Percentiles rank a stretch among this genome's conserved stretches.
Conservation (phyloP, 2,329 filamentous ascomycete genomes). For the Dactylellina sp. region DNA sequence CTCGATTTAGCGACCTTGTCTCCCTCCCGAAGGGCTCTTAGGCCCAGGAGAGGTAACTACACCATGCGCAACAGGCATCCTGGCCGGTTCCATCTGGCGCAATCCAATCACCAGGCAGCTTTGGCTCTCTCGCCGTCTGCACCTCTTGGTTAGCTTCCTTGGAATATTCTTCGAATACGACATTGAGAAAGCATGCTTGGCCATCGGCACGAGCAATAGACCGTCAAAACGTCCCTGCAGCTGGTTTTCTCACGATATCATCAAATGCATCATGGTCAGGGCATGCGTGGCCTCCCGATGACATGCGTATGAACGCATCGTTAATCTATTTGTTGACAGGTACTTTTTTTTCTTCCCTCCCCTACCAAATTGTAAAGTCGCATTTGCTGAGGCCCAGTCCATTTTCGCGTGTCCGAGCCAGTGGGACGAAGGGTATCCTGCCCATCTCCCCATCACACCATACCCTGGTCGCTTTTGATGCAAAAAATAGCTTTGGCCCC, state of each 20-base stretch:
- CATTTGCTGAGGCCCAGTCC: conserved; percentile 15
- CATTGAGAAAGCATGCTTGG: conserved; percentile 16
- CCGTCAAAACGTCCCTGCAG: neutral
- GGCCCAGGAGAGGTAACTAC: conserved; percentile 8
- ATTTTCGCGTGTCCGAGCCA: conserved; percentile 44
- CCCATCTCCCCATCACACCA: conserved; percentile 19
- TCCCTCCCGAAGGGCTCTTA: conserved; percentile 5
- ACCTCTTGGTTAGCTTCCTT: conserved; percentile 44
- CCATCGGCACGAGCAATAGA: neutral
- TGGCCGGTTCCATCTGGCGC: conserved; percentile 40
- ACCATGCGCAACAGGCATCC: neutral
- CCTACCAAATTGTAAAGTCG: conserved; percentile 38
- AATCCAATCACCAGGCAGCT: conserved; percentile 51
- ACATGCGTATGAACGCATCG: conserved; percentile 53
- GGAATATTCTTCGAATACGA: conserved; percentile 31
- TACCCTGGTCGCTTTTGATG: conserved; percentile 46
- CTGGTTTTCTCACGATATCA: neutral
- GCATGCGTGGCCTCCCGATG: conserved; percentile 44
- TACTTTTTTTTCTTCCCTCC: neutral
- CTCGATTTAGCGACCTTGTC: conserved; percentile 49
- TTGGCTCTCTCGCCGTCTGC: conserved; percentile 36
- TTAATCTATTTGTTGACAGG: conserved; percentile 24
- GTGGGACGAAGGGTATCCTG: conserved; percentile 40
- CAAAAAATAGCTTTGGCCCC: conserved; percentile 57
- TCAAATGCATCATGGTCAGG: conserved; percentile 21